A percentile compares a stretch with the other conserved stretches of the same genome.
Conservation (phyloP, 352 stramenopile species). For the Globisporangium emineosum region DNA sequence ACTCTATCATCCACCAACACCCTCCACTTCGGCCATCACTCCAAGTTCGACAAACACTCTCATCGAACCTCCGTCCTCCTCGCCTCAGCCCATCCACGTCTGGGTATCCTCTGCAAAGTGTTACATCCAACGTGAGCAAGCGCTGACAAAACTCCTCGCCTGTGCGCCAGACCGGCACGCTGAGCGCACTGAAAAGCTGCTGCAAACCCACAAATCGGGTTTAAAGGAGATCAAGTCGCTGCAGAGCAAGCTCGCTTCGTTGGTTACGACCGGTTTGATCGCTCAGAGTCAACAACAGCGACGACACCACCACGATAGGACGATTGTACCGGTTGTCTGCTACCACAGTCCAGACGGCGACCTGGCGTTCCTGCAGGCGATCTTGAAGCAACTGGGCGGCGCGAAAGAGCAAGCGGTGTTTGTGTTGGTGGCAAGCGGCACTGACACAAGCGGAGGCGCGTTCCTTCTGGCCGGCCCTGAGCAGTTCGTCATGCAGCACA, state of each 20-base stretch:
- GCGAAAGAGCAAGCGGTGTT: neutral
- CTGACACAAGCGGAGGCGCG: neutral
- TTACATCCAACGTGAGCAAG: conserved; percentile 2
- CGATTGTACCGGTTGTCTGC: neutral
- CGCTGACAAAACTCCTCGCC: conserved; percentile 1
- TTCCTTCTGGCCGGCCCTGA: conserved; percentile 69
- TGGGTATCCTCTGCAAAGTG: too few species aligned
- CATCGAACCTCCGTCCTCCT: too few species aligned
- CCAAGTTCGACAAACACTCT: too few species aligned
- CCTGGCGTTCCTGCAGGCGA: neutral
- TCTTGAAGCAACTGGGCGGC: conserved; percentile 5
- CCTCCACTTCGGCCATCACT: too few species aligned
- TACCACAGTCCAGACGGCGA: neutral
- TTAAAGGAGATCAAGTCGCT: conserved; percentile 6
- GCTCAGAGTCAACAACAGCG: neutral
- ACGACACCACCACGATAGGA: neutral
- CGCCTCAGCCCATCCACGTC: too few species aligned
- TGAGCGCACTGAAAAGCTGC: neutral
- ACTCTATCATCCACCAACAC: too few species aligned
- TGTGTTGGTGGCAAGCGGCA: neutral
- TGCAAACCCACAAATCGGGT: neutral
- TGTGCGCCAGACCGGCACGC: neutral
- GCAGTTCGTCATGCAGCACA: conserved; percentile 47
- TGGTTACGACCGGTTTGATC: neutral
- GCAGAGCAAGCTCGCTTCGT: neutral